Evolutionary conservation across 2,329 filamentous ascomycete genomes (phyloP).

Genomic region (Colletotrichum tofieldiae): DNA sequence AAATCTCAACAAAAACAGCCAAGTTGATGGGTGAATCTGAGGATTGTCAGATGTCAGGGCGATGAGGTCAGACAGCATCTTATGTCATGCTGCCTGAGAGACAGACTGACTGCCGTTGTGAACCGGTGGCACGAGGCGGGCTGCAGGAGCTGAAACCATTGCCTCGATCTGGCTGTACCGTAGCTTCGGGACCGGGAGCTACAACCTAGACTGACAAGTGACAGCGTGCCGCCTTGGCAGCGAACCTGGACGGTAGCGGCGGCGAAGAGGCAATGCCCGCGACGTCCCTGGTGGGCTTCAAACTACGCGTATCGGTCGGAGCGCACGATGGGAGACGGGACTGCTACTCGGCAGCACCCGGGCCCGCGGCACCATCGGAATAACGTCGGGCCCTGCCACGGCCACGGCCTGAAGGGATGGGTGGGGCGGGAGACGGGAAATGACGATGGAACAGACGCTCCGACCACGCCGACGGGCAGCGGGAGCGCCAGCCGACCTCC

Average conservation of each 20-base stretch:
- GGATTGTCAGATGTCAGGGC: not conserved
- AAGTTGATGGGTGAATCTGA: not conserved
- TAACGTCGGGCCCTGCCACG: slow-evolving; percentile 23
- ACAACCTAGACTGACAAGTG: not conserved
- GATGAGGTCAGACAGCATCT: slow-evolving; percentile 31
- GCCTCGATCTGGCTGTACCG: slow-evolving; percentile 23
- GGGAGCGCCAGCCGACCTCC: slow-evolving; percentile 8
- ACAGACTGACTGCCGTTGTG: not conserved
- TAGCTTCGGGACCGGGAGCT: slow-evolving; percentile 17
- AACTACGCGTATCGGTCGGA: not conserved
- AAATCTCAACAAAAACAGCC: not conserved
- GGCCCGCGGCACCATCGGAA: slow-evolving; percentile 32
- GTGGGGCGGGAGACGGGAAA: not conserved
- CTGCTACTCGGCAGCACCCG: slow-evolving; percentile 28
- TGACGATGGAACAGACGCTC: not conserved
- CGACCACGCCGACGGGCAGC: not conserved
- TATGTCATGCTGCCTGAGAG: slow-evolving; percentile 12
- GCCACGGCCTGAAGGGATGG: too few species aligned
- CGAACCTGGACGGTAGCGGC: not conserved
- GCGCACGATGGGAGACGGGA: not conserved
- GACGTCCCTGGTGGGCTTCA: not conserved
- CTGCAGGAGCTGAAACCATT: slow-evolving; percentile 36
- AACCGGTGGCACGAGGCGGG: slow-evolving; percentile 25
- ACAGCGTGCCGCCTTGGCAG: not conserved
- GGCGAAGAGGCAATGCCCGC: slow-evolving; percentile 1